Base-by-base conservation (phyloP, 345 rosid species). In the Clarkia xantiana region DNA sequence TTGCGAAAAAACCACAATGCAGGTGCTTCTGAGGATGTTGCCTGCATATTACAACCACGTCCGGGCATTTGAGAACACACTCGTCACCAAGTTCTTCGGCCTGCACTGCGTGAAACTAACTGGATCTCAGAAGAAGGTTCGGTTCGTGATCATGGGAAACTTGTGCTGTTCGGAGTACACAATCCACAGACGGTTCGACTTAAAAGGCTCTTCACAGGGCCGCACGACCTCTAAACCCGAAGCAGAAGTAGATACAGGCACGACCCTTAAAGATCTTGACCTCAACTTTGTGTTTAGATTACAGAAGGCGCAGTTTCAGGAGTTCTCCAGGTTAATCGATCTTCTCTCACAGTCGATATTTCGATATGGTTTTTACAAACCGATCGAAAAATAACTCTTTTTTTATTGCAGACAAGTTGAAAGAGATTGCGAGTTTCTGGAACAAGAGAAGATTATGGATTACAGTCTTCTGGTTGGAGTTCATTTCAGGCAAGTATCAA, bases 131-230 rank as follows among this genome's bases (percentile, higher is more conserved):
- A 90, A 90, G 67, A 90, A 80, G 95, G 94, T 85, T 42, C 65
- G 95, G 51, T 85, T 89, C 67, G 82, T 85, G 55, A 81, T 85
- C 44, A 89, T 89, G 90, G 97, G 97, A 60, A 89, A 89, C 59
- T 71, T 89, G 55, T 85, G 85, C 65, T 77, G 94, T 64, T 72
- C 94, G n/a, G 80, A 72, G 57, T 66, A 75, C 65, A 66, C 69
- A 38, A 82, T 85, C 51, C 94, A 89, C 61, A 74, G 95, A 48
- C 81, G 94, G 25, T 89, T 89, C 15, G 97, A 89, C 64, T 72
- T 89, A 60, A 89, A 89, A 75, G 97, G 97, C 52, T 89, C 97
- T 14, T 89, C 94, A 47, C 95, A 85, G 58, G 97, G 97, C 51
- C 94, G 95, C 0, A 72, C 72, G 10, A 85, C 94, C 23, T 64